Base-by-base conservation (phyloP, 176 grass and related monocot genomes). In the Oryza meridionalis region DNA sequence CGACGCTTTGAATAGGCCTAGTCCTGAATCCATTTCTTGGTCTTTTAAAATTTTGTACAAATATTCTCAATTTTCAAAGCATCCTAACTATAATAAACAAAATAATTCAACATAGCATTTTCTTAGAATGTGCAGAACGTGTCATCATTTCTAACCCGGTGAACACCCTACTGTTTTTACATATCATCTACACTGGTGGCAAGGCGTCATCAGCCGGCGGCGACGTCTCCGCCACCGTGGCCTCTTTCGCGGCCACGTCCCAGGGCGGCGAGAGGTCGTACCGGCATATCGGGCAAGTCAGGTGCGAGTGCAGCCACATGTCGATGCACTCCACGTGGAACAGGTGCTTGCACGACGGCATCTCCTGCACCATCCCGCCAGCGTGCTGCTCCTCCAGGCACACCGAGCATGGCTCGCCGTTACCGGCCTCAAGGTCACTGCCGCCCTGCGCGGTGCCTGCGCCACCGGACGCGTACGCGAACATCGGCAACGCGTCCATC, bases 241-340 rank as follows among this genome's bases (percentile, higher is more conserved):
- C 70, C 10, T 35, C 73, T 38, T 77, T 67, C 6, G 27, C 2
- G 1, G 55, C 15, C 17, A 9, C 38, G 5, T 11, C 68, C 49
- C 10, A 3, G 2, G 12, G 25, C 37, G 88, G 85, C 66, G 44
- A 53, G 66, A 88, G 19, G 27, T 65, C 75, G 45, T 67, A 77
- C 47, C 90, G 78, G 73, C 90, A 92, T 67, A 91, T 58, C 65
- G 92, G 94, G 55, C 94, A 97, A 6, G 94, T 97, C 26, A 85
- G 84, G 22, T 90, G 89, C 4, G 81, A 86, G 3, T 47, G 76
- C 7, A 97, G 79, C 94, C 89, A 97, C 53, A 66, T 76, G 75
- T 94, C 92, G 38, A 97, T 88, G 67, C 92, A 97, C 29, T 58
- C 53, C 11, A 84, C 82, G 65, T 97, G 94, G 84, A 90, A 97